Base-by-base conservation (phyloP, 331 rosid species). In the Rosa hybrid region DNA sequence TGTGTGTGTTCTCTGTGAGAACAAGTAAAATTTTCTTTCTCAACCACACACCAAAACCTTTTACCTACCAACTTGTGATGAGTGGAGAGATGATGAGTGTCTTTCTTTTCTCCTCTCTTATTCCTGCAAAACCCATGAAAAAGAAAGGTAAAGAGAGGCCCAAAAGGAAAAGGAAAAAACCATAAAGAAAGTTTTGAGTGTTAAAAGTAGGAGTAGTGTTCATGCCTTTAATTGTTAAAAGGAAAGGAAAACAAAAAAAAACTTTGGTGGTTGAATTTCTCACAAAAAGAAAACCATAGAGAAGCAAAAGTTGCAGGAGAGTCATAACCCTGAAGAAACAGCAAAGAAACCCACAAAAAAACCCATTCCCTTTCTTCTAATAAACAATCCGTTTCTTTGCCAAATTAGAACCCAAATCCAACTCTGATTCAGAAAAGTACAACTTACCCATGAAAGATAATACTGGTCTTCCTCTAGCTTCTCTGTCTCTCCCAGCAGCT, bases 71-170 rank as follows among this genome's bases (percentile, higher is more conserved):
- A 88, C 41, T 78, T 81, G 89, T 50, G 84, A 88, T 46, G 88
- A 87, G 86, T 83, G 82, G 84, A 76, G 75, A 71, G 60, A 68
- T 25, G 49, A 64, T 76, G 50, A 25, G 75, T 77, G 80, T 71
- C 71, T 76, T n/a, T 56, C 79, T 75, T 56, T 79, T 85, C 70
- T 45, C 87, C 70, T 50, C 70, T 80, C 86, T 85, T 86, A 84
- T 90, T 89, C 97, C 98, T 92, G 97, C 91, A 85, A 88, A 86
- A 83, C 78, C 85, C 86, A 85, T 77, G 79, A 83, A 80, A 83
- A 87, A 82, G 74, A 81, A 65, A 78, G 77, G 65, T 56, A 56
- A 76, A 89, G 64, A 79, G 75, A 72, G 25, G 46, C 14, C 49
- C 50, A 17, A 83, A 78, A 76, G 73, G 74, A 77, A 74, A 79